Conservation (phyloP, 2,329 filamentous ascomycete genomes). For the Pseudogymnoascus sp. region DNA sequence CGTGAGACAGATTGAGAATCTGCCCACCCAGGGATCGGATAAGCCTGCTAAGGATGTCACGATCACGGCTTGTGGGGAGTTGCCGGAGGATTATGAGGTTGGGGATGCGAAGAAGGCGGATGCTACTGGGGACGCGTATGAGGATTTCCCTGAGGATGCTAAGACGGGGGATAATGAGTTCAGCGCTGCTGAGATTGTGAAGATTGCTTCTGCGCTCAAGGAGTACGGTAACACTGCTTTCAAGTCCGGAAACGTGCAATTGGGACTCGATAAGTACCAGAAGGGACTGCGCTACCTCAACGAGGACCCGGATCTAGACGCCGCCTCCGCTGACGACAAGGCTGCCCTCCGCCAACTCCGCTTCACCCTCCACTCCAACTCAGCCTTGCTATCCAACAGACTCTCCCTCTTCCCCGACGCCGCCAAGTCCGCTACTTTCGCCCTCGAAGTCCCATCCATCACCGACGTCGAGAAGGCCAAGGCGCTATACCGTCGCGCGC, state of each 20-base stretch:
- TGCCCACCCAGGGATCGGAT: constrained; percentile 64
- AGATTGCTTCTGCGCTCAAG: constrained; percentile 80
- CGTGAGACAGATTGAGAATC: constrained; percentile 81
- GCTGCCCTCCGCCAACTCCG: constrained; percentile 63
- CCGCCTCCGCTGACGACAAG: constrained; percentile 60
- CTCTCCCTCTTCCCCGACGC: constrained; percentile 62
- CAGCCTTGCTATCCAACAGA: constrained; percentile 78
- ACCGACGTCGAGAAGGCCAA: constrained; percentile 78
- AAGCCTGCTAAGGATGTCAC: constrained; percentile 66
- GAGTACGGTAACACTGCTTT: constrained; percentile 88
- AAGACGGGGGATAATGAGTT: constrained; percentile 47
- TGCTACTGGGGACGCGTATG: constrained; percentile 78
- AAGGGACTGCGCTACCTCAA: constrained; percentile 86
- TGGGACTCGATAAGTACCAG: constrained; percentile 84
- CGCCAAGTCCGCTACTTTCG: constrained; percentile 59
- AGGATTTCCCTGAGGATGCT: constrained; percentile 91
- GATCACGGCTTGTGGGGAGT: constrained; percentile 79
- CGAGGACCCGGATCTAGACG: constrained; percentile 68
- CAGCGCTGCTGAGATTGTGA: constrained; percentile 58
- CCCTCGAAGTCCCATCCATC: constrained; percentile 57
- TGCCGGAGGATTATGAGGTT: constrained; percentile 58
- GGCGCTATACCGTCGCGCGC: constrained; percentile 73
- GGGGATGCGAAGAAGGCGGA: constrained; percentile 65
- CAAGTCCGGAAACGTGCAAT: constrained; percentile 61
- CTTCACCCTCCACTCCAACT: constrained; percentile 82